Evolutionary conservation across 2,329 filamentous ascomycete species (phyloP).

Genomic region (Claviceps citrina): DNA sequence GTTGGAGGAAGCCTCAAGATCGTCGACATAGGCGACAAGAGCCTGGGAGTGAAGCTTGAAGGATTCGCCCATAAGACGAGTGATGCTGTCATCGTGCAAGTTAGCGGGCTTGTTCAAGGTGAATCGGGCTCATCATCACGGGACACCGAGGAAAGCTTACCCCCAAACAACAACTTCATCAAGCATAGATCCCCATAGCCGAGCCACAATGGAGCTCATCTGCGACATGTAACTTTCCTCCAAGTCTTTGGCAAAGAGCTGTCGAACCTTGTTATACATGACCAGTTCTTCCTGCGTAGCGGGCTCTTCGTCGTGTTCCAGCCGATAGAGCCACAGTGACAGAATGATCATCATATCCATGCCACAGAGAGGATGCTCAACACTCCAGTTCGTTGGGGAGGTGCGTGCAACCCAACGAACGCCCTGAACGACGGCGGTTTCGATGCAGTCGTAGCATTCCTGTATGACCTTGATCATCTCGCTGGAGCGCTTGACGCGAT

Average conservation of each 20-base stretch:
- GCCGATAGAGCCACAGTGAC: conserved; percentile 93
- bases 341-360: conserved; percentile 97
- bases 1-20: conserved; percentile 53
- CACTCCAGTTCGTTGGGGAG: conserved; percentile 96
- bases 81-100: conserved; percentile 44
- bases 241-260: conserved; percentile 79
- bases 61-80: conserved; percentile 91
- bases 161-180: conserved; percentile 99
- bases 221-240: conserved; percentile 69
- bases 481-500: conserved; percentile 83
- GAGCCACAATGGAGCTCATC: conserved; percentile 86
- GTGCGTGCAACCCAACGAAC: conserved; percentile 97
- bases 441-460: conserved; percentile 93
- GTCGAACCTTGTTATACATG: conserved; percentile 88
- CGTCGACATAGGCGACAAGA: conserved; percentile 85
- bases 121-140: neutral
- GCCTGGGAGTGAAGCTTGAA: conserved; percentile 95
- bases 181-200: conserved; percentile 94
- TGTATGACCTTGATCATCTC: conserved; percentile 99
- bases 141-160: conserved; percentile 43
- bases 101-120: conserved; percentile 9
- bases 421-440: conserved; percentile 84
- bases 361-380: conserved; percentile 91
- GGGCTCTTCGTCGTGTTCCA: conserved; percentile 96
- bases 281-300: conserved; percentile 67